A percentile compares a stretch with the other conserved stretches of the same genome.
These are phyloP conservation scores for Westerdykella sp. DNA, from an alignment of 2,329 filamentous ascomycete genomes.

Conservation along the genomic window DNA sequence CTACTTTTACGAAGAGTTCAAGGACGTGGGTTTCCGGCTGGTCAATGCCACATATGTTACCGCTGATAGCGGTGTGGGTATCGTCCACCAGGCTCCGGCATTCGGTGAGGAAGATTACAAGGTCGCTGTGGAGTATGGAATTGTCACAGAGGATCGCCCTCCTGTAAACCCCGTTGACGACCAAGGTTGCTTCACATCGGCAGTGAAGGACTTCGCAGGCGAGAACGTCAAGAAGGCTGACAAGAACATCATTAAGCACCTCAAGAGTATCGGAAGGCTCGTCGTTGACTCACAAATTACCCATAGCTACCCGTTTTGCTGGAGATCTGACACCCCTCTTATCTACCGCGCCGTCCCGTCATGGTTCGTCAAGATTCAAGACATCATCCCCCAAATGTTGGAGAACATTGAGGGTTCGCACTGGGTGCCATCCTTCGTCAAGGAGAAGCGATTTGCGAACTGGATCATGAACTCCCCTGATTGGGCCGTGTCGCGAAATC, in stretches of 20 bases:
- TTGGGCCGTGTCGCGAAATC: slow-evolving; percentile 91
- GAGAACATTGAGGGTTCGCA: slow-evolving; percentile 81
- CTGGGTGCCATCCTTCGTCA: slow-evolving; percentile 87
- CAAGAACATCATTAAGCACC: slow-evolving; percentile 83
- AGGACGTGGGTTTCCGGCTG: slow-evolving; percentile 75
- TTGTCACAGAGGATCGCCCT: slow-evolving; percentile 67
- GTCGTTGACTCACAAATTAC: slow-evolving; percentile 80
- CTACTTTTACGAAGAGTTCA: slow-evolving; percentile 86
- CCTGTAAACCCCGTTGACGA: slow-evolving; percentile 93
- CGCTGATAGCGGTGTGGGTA: slow-evolving; percentile 81
- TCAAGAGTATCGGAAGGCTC: slow-evolving; percentile 70
- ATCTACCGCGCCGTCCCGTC: slow-evolving; percentile 89
- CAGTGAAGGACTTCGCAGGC: slow-evolving; percentile 74
- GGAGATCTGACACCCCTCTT: slow-evolving; percentile 87
- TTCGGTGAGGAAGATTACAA: slow-evolving; percentile 97
- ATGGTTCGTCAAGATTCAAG: slow-evolving; percentile 87
- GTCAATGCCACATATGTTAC: slow-evolving; percentile 82
- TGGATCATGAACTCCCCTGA: slow-evolving; percentile 90
- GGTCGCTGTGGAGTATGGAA: slow-evolving; percentile 66
- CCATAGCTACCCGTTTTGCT: slow-evolving; percentile 92
- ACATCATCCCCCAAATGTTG: slow-evolving; percentile 82
- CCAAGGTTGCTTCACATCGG: slow-evolving; percentile 68
- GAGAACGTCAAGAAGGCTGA: slow-evolving; percentile 89
- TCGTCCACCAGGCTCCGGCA: slow-evolving; percentile 88
- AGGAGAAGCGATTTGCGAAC: slow-evolving; percentile 82